Percentiles rank a stretch among this genome's conserved stretches.
phyloP scores from a whole-genome alignment of 176 grass and related monocot genomes.

The Cenchrus fungigraminus region DNA sequence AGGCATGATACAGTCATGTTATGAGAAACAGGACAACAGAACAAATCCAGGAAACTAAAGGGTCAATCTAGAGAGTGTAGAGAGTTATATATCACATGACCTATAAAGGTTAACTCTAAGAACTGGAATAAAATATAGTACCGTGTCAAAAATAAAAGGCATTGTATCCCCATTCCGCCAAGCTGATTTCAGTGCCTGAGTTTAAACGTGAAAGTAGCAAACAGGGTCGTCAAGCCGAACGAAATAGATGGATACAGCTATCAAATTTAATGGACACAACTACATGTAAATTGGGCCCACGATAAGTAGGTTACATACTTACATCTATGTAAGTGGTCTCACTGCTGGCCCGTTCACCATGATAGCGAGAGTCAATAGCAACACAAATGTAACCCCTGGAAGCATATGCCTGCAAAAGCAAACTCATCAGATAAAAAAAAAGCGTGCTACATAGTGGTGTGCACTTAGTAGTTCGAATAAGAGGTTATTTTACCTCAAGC shows the following conservation, averaged over 20 bases:
- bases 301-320: slow-evolving; percentile 41
- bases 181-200: slow-evolving; percentile 75
- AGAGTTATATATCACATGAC: not conserved
- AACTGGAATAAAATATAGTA: slow-evolving; percentile 43
- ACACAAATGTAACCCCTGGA: slow-evolving; percentile 83
- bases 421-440: slow-evolving; percentile 10
- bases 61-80: not conserved
- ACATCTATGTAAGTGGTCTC: slow-evolving; percentile 73
- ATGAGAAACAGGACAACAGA: slow-evolving; percentile 6
- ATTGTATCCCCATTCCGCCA: slow-evolving; percentile 84
- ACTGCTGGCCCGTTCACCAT: slow-evolving; percentile 82
- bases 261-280: not conserved
- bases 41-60: slow-evolving; percentile 13
- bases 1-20: not conserved
- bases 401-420: slow-evolving; percentile 76
- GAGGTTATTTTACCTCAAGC: slow-evolving; percentile 69
- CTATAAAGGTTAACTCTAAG: slow-evolving; percentile 10
- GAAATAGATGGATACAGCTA: slow-evolving; percentile 2
- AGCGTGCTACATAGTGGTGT: not conserved
- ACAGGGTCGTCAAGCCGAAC: slow-evolving; percentile 11
- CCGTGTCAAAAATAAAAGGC: slow-evolving; percentile 98
- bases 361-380: slow-evolving; percentile 90
- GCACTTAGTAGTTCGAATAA: slow-evolving; percentile 9
- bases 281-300: slow-evolving; percentile 8
- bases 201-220: slow-evolving; percentile 22